phyloP scores from a whole-genome alignment of 495 filamentous ascomycete species.

The Trichocladium uniseriatum region DNA sequence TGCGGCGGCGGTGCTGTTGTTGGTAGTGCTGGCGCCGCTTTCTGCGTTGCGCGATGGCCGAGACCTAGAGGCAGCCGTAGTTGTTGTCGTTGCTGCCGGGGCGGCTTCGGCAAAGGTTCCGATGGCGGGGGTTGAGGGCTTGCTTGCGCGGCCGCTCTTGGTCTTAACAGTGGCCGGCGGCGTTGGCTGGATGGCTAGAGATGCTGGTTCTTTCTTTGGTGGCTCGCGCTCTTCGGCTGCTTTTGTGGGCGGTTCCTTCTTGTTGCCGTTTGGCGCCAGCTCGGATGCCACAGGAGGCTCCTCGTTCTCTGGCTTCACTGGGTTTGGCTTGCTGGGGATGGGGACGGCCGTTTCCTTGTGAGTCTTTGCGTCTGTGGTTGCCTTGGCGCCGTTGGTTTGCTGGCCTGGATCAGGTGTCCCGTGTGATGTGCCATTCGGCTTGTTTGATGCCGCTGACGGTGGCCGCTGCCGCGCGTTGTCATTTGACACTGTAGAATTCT shows the following conservation, averaged over 20 bases:
- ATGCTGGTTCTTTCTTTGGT: conserved; percentile 25
- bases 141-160: conserved; percentile 50
- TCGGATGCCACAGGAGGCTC: conserved; percentile 13
- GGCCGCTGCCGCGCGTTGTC: conserved; percentile 49
- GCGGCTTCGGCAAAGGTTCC: conserved; percentile 42
- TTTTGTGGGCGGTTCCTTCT: conserved; percentile 23
- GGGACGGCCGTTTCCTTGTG: conserved; percentile 26
- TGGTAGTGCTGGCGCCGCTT: not conserved
- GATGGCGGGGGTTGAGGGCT: conserved; percentile 52
- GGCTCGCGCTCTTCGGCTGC: conserved; percentile 19
- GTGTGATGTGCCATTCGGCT: conserved; percentile 19
- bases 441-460: conserved; percentile 51
- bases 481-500: conserved; percentile 51
- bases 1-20: conserved; percentile 1
- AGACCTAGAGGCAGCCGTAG: conserved; percentile 13
- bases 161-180: conserved; percentile 34
- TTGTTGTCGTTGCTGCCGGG: conserved; percentile 16
- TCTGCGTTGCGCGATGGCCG: conserved; percentile 19
- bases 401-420: conserved; percentile 18
- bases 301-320: conserved; percentile 17
- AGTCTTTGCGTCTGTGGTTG: conserved; percentile 24
- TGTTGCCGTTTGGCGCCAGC: conserved; percentile 14
- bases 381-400: conserved; percentile 23
- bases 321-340: conserved; percentile 6
- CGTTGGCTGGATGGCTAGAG: conserved; percentile 24